phyloP scores from a whole-genome alignment of 805 yeast genomes.

The Zygoascus ofunaensis region DNA sequence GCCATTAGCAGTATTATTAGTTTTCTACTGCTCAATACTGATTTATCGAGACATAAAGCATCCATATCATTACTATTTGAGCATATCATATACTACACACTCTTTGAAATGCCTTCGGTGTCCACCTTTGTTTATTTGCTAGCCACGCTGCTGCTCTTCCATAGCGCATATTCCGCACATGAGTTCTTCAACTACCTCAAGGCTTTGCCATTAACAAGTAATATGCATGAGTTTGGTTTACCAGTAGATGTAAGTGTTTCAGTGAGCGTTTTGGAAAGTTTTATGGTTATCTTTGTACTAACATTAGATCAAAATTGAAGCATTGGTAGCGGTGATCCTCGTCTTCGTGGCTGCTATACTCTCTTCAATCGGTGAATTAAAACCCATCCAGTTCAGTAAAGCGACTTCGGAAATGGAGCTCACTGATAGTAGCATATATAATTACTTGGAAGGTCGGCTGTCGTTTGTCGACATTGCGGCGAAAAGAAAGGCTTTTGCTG shows the following conservation, averaged over 20 bases:
- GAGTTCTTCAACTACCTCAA: constrained; percentile 20
- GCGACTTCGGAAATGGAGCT: constrained; percentile 42
- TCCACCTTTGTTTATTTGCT: constrained; percentile 11
- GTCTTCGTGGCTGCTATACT: constrained; percentile 31
- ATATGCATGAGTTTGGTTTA: constrained; percentile 7
- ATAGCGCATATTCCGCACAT: constrained; percentile 22
- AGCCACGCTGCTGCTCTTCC: constrained; percentile 15
- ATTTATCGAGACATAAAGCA: too few relatives aligned
- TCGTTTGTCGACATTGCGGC: constrained; percentile 42
- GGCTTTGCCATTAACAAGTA: constrained; percentile 10
- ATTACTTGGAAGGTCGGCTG: constrained; percentile 40
- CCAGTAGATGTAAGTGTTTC: constrained; percentile 18
- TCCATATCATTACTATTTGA: too few relatives aligned
- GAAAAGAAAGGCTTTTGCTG: constrained; percentile 37
- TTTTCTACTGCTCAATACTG: too few relatives aligned
- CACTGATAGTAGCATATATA: constrained; percentile 38
- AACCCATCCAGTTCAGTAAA: constrained; percentile 40
- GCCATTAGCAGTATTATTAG: too few relatives aligned
- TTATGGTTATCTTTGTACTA: background rate
- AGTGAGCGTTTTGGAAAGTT: background rate
- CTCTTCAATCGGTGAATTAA: constrained; percentile 29
- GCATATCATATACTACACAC: too few relatives aligned
- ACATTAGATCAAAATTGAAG: constrained; percentile 39
- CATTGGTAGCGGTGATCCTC: constrained; percentile 38
- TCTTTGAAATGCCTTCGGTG: constrained; percentile 8